phyloP scores from a whole-genome alignment of 306 rosid genomes.

The Fagus sylvatica region DNA sequence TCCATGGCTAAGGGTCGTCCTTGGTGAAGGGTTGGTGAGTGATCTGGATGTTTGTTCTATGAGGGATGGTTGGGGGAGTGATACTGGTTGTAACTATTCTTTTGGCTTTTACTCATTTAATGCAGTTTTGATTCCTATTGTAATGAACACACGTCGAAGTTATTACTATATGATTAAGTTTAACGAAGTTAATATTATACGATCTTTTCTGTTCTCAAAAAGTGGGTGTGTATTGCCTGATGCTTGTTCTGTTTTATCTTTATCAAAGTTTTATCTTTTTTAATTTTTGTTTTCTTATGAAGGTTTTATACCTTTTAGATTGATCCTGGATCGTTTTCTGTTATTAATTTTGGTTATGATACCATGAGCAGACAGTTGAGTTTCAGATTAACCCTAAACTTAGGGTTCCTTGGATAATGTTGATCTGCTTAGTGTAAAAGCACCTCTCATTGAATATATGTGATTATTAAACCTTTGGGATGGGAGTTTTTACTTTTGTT shows the following conservation, averaged over 20 bases:
- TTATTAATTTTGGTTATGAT: too few species aligned
- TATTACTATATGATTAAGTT: not conserved
- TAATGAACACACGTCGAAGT: not conserved
- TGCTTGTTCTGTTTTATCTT: not conserved
- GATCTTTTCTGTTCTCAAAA: not conserved
- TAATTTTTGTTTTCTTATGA: too few species aligned
- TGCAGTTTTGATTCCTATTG: conserved; percentile 2
- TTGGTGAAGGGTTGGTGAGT: conserved; percentile 6
- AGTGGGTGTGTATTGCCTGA: not conserved
- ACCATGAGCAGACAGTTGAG: too few species aligned
- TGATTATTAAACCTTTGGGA: too few species aligned
- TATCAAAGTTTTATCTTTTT: too few species aligned
- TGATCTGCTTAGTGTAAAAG: too few species aligned
- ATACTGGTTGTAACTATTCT: not conserved
- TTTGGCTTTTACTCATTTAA: not conserved
- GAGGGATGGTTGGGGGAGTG: not conserved
- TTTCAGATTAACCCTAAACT: too few species aligned
- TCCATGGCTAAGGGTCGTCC: conserved; percentile 1
- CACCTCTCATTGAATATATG: too few species aligned
- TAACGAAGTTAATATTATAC: not conserved
- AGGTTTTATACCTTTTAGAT: too few species aligned
- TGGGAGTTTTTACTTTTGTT: too few species aligned
- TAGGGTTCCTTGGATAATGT: too few species aligned
- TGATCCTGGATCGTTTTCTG: too few species aligned
- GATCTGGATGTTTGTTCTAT: not conserved